These are phyloP conservation scores for Flaveria robusta DNA, from an alignment of 129 eudicot species.

Conservation along the genomic window DNA sequence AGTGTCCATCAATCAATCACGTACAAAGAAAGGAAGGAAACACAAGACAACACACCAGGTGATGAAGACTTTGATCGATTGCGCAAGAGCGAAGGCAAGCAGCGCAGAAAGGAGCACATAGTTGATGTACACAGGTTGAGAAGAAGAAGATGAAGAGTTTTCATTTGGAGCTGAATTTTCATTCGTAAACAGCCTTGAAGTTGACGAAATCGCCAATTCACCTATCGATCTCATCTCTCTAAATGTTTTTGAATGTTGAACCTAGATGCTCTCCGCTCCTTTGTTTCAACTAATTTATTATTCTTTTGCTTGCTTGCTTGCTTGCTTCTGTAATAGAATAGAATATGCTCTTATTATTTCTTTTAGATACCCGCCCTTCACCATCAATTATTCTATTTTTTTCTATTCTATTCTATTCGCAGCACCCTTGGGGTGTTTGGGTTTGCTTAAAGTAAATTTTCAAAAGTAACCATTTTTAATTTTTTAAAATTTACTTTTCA, in stretches of 20 bases:
- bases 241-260: too few relatives aligned
- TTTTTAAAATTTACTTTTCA: too few relatives aligned
- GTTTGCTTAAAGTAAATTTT: too few relatives aligned
- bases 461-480: too few relatives aligned
- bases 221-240: constrained; percentile 36
- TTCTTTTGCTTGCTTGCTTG: too few relatives aligned
- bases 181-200: not conserved
- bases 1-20: constrained; percentile 12
- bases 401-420: too few relatives aligned
- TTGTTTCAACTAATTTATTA: too few relatives aligned
- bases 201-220: constrained; percentile 40
- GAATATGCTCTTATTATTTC: constrained; percentile 35
- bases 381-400: constrained; percentile 33
- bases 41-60: constrained; percentile 48
- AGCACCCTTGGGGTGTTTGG: too few relatives aligned
- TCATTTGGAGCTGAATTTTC: constrained; percentile 29
- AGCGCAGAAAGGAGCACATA: constrained; percentile 74
- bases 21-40: not conserved
- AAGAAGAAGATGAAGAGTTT: constrained; percentile 11
- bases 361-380: constrained; percentile 35
- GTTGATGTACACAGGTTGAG: constrained; percentile 52
- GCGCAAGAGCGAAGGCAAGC: constrained; percentile 72
- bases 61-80: constrained; percentile 68
- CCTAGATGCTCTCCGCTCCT: too few relatives aligned
- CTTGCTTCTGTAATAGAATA: not conserved